Percentiles rank a stretch among this genome's conserved stretches.
phyloP scores from a whole-genome alignment of 1,284 basidiomycete species.

The Ceratobasidium sp. region DNA sequence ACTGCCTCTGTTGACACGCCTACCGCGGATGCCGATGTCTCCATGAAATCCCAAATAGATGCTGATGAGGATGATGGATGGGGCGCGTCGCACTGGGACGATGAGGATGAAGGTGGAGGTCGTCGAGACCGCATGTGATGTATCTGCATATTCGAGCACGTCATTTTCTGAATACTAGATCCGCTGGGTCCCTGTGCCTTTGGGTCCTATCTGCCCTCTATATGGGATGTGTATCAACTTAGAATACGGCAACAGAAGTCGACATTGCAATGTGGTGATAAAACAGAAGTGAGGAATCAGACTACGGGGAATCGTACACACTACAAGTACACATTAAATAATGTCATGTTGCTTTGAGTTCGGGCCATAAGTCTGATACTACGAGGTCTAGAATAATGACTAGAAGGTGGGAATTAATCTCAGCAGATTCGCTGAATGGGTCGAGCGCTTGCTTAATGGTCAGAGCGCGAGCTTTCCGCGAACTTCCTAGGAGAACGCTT shows the following conservation, averaged over 20 bases:
- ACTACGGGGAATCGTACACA: background rate
- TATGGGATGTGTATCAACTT: background rate
- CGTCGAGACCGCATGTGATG: conserved; percentile 37
- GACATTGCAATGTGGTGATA: background rate
- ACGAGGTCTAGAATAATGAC: conserved; percentile 22
- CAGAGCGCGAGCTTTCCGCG: conserved; percentile 17
- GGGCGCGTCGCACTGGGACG: conserved; percentile 27
- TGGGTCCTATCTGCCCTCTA: background rate
- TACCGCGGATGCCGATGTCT: conserved; percentile 1
- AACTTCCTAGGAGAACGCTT: conserved; percentile 16
- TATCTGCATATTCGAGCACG: conserved; percentile 15
- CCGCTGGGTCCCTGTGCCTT: background rate
- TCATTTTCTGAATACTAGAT: conserved; percentile 15
- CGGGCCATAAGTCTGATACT: conserved; percentile 30
- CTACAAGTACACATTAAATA: background rate
- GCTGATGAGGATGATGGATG: conserved; percentile 28
- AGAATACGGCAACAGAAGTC: background rate
- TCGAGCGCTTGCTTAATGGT: conserved; percentile 33
- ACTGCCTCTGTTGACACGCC: background rate
- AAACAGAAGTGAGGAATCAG: background rate
- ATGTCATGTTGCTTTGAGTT: conserved; percentile 12
- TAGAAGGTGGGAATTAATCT: conserved; percentile 31
- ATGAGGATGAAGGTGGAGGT: conserved; percentile 31
- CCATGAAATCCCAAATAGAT: conserved; percentile 1
- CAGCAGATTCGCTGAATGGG: conserved; percentile 35